Conservation (phyloP, 1,284 basidiomycete species). For the Ganoderma resinaceum region DNA sequence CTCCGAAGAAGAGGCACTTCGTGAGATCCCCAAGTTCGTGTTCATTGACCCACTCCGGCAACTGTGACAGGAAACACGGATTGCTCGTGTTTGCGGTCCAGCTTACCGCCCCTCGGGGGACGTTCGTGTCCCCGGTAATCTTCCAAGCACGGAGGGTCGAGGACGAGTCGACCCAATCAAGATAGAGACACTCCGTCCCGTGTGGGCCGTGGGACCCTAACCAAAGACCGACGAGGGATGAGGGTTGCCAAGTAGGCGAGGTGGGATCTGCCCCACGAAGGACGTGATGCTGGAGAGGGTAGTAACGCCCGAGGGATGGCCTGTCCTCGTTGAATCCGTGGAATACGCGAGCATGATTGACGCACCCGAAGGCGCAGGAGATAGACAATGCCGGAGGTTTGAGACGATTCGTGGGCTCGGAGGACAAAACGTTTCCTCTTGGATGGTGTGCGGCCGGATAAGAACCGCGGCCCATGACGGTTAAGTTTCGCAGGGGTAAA, state of each 20-base stretch:
- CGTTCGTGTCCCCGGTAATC: constrained; percentile 39
- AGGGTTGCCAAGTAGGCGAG: constrained; percentile 28
- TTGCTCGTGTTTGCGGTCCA: constrained; percentile 26
- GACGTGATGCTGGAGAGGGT: constrained; percentile 32
- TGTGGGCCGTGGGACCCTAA: constrained; percentile 37
- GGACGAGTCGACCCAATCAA: constrained; percentile 24
- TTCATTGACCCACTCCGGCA: constrained; percentile 8
- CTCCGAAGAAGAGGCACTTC: constrained; percentile 16
- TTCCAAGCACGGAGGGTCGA: constrained; percentile 34
- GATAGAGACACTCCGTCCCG: constrained; percentile 36
- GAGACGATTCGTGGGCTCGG: constrained; percentile 15
- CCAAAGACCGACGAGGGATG: constrained; percentile 37
- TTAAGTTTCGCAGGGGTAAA: background rate
- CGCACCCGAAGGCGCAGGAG: constrained; percentile 23
- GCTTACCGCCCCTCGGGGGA: constrained; percentile 36
- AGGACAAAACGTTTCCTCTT: constrained; percentile 25
- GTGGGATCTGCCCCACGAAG: constrained; percentile 15
- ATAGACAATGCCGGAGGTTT: constrained; percentile 29
- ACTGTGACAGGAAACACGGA: background rate
- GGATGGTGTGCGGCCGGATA: constrained; percentile 10
- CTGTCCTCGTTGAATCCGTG: constrained; percentile 29
- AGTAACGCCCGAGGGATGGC: constrained; percentile 33
- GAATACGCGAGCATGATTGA: constrained; percentile 22
- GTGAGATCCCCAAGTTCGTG: constrained; percentile 11
- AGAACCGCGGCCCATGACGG: constrained; percentile 13